These are phyloP conservation scores for Aspergillus costaricaensis DNA, from an alignment of 2,329 filamentous ascomycete species.

Conservation along the genomic window DNA sequence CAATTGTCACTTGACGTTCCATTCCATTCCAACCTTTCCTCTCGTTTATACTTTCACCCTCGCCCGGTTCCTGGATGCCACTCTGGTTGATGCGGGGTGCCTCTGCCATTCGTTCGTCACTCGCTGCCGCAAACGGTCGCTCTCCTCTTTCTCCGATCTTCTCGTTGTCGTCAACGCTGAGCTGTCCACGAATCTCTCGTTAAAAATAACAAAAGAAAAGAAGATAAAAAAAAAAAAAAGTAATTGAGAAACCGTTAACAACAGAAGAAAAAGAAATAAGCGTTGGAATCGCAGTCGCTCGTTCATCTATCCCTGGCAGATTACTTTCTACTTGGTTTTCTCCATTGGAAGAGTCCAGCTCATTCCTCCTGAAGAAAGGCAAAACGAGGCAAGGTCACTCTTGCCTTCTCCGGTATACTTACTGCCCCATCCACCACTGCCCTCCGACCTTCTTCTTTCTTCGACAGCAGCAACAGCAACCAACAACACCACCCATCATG, in stretches of 20 bases:
- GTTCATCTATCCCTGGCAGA: slow-evolving; percentile 1
- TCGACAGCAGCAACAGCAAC: background rate
- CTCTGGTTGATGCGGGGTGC: slow-evolving; percentile 21
- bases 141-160: slow-evolving; percentile 21
- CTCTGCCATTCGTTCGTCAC: slow-evolving; percentile 25
- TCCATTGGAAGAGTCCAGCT: background rate
- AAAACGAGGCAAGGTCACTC: slow-evolving; percentile 9
- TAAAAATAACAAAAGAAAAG: background rate
- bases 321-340: background rate
- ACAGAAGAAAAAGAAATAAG: background rate
- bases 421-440: background rate
- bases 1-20: background rate
- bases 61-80: slow-evolving; percentile 2
- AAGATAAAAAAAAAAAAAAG: background rate
- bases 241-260: background rate
- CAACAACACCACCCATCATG: slow-evolving; percentile 34
- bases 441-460: background rate
- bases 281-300: background rate
- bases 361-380: slow-evolving; percentile 3
- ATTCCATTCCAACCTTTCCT: background rate
- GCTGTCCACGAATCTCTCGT: background rate
- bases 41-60: slow-evolving; percentile 13
- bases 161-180: slow-evolving; percentile 1
- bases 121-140: slow-evolving; percentile 39
- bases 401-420: slow-evolving; percentile 14